phyloP scores from a whole-genome alignment of 2,329 filamentous ascomycete genomes.

The Stromatinia cepivora region DNA sequence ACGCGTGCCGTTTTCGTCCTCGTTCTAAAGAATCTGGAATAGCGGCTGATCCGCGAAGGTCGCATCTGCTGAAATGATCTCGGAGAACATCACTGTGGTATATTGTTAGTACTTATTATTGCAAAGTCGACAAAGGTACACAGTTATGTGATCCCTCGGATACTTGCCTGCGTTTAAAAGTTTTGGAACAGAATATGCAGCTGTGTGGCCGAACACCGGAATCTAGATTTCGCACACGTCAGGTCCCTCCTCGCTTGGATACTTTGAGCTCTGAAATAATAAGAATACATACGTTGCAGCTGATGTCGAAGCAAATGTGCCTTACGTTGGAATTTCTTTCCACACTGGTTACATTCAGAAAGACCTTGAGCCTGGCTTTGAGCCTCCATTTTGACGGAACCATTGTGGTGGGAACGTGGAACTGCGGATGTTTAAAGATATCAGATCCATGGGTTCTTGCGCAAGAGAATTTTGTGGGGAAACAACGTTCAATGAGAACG shows the following conservation, averaged over 20 bases:
- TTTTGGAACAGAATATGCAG: slow-evolving; percentile 42
- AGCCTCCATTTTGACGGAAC: slow-evolving; percentile 39
- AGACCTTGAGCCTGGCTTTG: slow-evolving; percentile 41
- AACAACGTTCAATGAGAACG: not conserved
- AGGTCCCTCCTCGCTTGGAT: not conserved
- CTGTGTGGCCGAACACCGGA: slow-evolving; percentile 39
- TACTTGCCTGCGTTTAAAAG: slow-evolving; percentile 41
- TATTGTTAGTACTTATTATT: not conserved
- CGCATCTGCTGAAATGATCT: slow-evolving; percentile 41
- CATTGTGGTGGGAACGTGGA: slow-evolving; percentile 30
- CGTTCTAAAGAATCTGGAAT: slow-evolving; percentile 40
- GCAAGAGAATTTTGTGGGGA: slow-evolving; percentile 21
- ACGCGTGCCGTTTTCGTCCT: slow-evolving; percentile 41
- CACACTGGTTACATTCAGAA: slow-evolving; percentile 40
- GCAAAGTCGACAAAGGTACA: not conserved
- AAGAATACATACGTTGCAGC: slow-evolving; percentile 38
- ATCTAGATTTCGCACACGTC: slow-evolving; percentile 33
- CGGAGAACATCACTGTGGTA: slow-evolving; percentile 39
- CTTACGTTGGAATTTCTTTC: slow-evolving; percentile 41
- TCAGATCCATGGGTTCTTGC: not conserved
- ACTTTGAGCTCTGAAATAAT: not conserved
- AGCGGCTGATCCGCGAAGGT: slow-evolving; percentile 35
- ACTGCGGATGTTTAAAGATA: slow-evolving; percentile 18
- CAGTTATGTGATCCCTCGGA: not conserved
- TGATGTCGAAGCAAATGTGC: slow-evolving; percentile 41